Evolutionary conservation across 257 asterid species (phyloP).

Genomic region (Avicennia marina): DNA sequence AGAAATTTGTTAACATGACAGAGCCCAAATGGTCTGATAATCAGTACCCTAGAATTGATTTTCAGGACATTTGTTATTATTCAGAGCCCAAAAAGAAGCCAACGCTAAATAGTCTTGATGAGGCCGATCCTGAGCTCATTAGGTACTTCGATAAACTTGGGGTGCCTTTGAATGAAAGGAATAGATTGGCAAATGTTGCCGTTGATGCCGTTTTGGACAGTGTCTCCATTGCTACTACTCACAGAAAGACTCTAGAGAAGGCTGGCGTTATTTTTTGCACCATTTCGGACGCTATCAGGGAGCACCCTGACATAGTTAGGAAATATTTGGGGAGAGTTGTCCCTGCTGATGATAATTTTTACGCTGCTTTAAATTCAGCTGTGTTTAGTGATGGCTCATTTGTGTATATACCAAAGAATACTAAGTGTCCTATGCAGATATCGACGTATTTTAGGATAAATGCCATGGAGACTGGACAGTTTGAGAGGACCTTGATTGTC

Average conservation of each 20-base stretch:
- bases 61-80: conserved; percentile 70
- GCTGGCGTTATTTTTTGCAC: conserved; percentile 94
- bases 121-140: conserved; percentile 82
- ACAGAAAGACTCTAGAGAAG: conserved; percentile 72
- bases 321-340: conserved; percentile 83
- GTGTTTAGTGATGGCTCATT: conserved; percentile 97
- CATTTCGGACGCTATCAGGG: conserved; percentile 85
- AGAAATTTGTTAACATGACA: conserved; percentile 57
- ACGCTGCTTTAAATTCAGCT: conserved; percentile 82
- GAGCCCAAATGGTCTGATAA: conserved; percentile 96
- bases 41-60: conserved; percentile 65
- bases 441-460: conserved; percentile 93
- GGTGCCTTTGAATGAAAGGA: conserved; percentile 77
- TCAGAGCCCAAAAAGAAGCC: conserved; percentile 93
- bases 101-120: conserved; percentile 76
- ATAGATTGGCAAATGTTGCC: conserved; percentile 89
- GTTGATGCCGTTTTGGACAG: conserved; percentile 96
- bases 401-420: conserved; percentile 80
- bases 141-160: conserved; percentile 84
- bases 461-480: conserved; percentile 96
- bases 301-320: conserved; percentile 70
- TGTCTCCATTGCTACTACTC: conserved; percentile 93
- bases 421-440: conserved; percentile 92
- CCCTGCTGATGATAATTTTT: conserved; percentile 84
- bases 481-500: conserved; percentile 89